phyloP scores from a whole-genome alignment of 768 basidiomycete species.

The Naganishia antarctica region DNA sequence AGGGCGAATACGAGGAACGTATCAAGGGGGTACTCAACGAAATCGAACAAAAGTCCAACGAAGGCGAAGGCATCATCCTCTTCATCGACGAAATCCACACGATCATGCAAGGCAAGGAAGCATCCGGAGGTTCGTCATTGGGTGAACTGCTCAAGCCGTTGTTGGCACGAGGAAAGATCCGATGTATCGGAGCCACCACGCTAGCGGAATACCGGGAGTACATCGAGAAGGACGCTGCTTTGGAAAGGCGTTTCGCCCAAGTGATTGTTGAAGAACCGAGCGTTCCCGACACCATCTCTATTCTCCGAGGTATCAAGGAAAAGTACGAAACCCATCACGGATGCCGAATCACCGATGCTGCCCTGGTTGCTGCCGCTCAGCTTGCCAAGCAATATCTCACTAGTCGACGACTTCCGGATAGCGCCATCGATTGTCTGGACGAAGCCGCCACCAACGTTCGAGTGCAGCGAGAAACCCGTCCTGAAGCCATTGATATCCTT shows the following conservation, averaged over 20 bases:
- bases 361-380: slow-evolving; percentile 81
- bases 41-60: slow-evolving; percentile 78
- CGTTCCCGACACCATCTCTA: slow-evolving; percentile 84
- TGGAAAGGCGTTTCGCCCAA: slow-evolving; percentile 88
- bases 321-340: slow-evolving; percentile 78
- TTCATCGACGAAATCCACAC: slow-evolving; percentile 92
- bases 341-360: slow-evolving; percentile 79
- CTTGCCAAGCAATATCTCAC: slow-evolving; percentile 86
- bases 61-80: slow-evolving; percentile 75
- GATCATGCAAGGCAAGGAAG: slow-evolving; percentile 59
- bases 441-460: slow-evolving; percentile 80
- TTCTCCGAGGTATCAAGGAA: slow-evolving; percentile 87
- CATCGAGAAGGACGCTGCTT: slow-evolving; percentile 85
- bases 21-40: slow-evolving; percentile 87
- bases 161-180: slow-evolving; percentile 65
- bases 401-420: slow-evolving; percentile 51
- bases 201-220: slow-evolving; percentile 65
- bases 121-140: slow-evolving; percentile 40
- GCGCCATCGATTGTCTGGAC: slow-evolving; percentile 83
- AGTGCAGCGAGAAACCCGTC: slow-evolving; percentile 88
- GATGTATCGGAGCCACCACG: slow-evolving; percentile 74
- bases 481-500: slow-evolving; percentile 85
- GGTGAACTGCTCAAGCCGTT: slow-evolving; percentile 82
- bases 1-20: slow-evolving; percentile 94
- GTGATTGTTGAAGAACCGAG: slow-evolving; percentile 86